Evolutionary conservation across 306 rosid genomes (phyloP), one percentile per base, ranked within the genome.

Genomic region (Lagenaria siceraria): DNA sequence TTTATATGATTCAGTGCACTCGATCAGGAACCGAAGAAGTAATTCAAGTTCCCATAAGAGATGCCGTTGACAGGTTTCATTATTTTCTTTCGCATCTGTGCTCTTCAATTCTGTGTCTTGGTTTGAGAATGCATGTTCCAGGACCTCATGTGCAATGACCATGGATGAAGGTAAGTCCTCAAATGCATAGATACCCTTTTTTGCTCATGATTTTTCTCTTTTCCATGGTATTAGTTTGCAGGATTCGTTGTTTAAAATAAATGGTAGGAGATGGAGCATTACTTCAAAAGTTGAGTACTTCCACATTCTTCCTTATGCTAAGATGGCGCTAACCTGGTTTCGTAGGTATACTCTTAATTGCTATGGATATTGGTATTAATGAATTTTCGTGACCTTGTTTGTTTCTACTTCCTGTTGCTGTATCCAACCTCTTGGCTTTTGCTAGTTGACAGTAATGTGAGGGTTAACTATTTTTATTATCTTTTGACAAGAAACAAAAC

Each of bases 301-400:
- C 86, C 92, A 89, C 40, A 76, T 93, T 81, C 98, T 91, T 86
- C 98, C 98, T 80, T 89, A 88, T 87, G 84, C 89, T 80, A 79
- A 79, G 82, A 82, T 86, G 83, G 77, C 88, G 81, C 82, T 82
- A 70, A 84, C 75, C 74, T 88, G 96, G 90, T 78, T 88, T 83
- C 82, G 73, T 6, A 87, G 96, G 98, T 93, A 81, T 69, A 83
- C 54, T 43, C 43, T 15, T 55, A 70, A 66, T 77, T 27, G 2
- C 80, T 43, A 14, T 19, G 10, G 33, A 38, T 55, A 15, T 5
- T 81, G 14, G 12, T 78, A 56, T 31, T 38, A 8, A 35, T 25
- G 24, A 43, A 27, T 72, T 27, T 17, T 49, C 10, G 19, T 51
- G 36, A 15, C 56, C 77, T n/a, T 48, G 27, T 29, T 72, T 72